Conservation (phyloP, 441 rosid genomes). For the Syzygium malaccense region DNA sequence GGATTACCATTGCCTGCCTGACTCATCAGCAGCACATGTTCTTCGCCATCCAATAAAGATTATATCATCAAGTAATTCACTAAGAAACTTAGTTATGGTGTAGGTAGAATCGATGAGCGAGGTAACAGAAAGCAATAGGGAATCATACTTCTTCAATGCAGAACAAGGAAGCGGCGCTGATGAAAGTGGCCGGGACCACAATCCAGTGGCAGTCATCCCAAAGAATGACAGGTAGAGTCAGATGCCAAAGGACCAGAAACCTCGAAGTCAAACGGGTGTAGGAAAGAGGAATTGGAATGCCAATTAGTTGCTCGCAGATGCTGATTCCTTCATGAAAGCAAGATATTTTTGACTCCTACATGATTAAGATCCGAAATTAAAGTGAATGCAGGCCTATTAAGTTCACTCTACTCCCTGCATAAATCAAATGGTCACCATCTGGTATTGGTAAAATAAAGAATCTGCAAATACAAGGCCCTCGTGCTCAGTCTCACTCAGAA, state of each 20-base stretch:
- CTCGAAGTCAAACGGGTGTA: conserved; percentile 93
- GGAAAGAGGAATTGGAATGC: conserved; percentile 82
- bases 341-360: conserved; percentile 65
- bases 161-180: conserved; percentile 90
- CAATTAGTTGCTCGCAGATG: conserved; percentile 76
- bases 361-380: neutral
- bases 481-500: neutral
- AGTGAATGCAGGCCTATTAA: neutral
- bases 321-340: conserved; percentile 81
- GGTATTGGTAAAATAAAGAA: neutral
- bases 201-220: conserved; percentile 99
- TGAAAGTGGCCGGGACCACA: conserved; percentile 90
- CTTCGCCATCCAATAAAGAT: neutral
- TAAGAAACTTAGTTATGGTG: neutral
- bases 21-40: neutral
- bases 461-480: neutral
- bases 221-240: conserved; percentile 84
- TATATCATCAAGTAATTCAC: neutral
- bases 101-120: neutral
- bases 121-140: neutral
- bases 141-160: conserved; percentile 85
- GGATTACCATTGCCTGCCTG: neutral
- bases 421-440: neutral
- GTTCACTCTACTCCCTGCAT: neutral
- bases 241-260: conserved; percentile 92